Evolutionary conservation across 306 rosid genomes (phyloP), one percentile per base, ranked within the genome.

Genomic region (Vigna nakashimae): DNA sequence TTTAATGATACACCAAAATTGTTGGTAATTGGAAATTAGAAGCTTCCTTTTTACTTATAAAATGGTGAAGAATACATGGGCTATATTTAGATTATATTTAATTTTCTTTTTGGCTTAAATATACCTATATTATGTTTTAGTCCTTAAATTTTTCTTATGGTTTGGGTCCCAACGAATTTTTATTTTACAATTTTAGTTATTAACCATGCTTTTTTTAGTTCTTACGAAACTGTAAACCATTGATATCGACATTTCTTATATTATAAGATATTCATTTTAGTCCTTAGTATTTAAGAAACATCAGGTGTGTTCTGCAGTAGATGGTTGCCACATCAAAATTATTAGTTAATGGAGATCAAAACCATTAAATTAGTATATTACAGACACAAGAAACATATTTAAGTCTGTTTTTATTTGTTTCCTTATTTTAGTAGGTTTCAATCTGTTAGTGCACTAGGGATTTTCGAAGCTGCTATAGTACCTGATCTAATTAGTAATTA

Each of bases 1-100:
- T 63, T 63, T 63, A 68, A 60, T 46, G 55, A 69, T 30, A 67
- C 43, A 50, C 58, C 66, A 22, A 28, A 69, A 50, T 9, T 60
- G 49, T 34, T 48, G 52, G 68, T 26, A 26, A 26, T 26, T 26
- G 28, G 28, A 59, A 40, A 59, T 38, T 10, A 42, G 62, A 71
- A 74, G 4, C 36, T 8, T 65, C 36, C 49, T 6, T 75, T 73
- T 57, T 73, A 36, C 48, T 59, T 48, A 55, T 65, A 2, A 43
- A 68, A 15, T 69, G 30, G 14, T 70, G 11, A 42, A 17, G 48
- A 50, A 70, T 70, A 50, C 32, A 10, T 70, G 7, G 60, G 20
- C 8, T 52, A 11, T 53, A 53, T 71, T 38, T 36, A 53, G 65
- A 4, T 53, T 71, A 38, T 38, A 9, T 36, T 57, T 4, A 17